phyloP scores from a whole-genome alignment of 345 rosid genomes.

The Firmiana major region DNA sequence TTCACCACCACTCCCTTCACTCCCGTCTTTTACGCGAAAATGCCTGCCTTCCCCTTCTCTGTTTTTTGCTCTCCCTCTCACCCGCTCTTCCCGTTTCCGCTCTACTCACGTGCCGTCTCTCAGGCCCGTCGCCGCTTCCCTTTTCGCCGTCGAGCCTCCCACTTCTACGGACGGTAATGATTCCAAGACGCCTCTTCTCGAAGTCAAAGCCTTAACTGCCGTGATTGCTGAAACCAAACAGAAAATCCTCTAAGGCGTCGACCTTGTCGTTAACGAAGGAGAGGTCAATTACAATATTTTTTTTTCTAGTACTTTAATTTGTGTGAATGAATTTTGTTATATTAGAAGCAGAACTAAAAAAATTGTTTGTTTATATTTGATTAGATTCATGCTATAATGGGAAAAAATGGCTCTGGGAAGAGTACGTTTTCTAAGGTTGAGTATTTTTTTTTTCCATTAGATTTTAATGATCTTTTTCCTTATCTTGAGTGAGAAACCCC shows the following conservation, averaged over 20 bases:
- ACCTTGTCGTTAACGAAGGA: constrained; percentile 71
- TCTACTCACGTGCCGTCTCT: neutral
- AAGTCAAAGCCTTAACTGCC: constrained; percentile 75
- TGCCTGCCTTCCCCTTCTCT: neutral
- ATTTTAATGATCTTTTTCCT: too few relatives aligned
- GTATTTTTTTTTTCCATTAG: too few relatives aligned
- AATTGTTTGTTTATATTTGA: constrained; percentile 3
- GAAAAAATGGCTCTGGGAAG: constrained; percentile 98
- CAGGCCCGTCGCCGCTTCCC: neutral
- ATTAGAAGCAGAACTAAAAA: neutral
- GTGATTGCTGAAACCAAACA: constrained; percentile 73
- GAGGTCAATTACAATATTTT: constrained; percentile 47
- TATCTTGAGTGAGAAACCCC: too few relatives aligned
- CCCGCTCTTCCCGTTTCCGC: neutral
- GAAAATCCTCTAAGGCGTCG: constrained; percentile 83
- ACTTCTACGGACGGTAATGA: neutral
- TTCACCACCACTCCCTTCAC: constrained; percentile 5
- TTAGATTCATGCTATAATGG: constrained; percentile 94
- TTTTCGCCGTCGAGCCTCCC: constrained; percentile 7
- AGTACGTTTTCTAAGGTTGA: constrained; percentile 97
- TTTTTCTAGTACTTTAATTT: neutral
- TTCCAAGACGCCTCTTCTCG: constrained; percentile 56
- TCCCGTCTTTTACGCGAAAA: neutral
- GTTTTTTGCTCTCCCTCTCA: neutral
- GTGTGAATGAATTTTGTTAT: neutral